Base-by-base conservation (phyloP, 805 yeast species). In the Candida awuae region DNA sequence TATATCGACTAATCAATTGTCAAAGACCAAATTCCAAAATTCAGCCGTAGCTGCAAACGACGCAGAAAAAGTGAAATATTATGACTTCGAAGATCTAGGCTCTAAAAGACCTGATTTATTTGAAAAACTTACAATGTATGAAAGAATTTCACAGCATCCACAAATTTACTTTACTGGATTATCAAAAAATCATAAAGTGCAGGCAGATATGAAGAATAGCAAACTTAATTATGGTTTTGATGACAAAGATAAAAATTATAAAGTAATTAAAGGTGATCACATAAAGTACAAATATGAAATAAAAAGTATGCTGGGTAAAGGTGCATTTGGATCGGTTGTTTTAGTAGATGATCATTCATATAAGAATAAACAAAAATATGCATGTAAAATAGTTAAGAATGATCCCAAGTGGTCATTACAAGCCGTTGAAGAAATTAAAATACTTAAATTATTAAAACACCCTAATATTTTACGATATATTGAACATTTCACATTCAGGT, bases 321-420 rank as follows among this genome's bases (percentile, higher is more conserved):
- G 95, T 7, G 77, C 88, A 31, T 85, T 85, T 63, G 95, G 95
- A 0, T 76, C 75, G 37, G 95, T 86, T 2, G 62, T 82, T 6
- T 66, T 72, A 41, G 80, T 87, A 44, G 55, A 61, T 17, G 95
- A 86, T 59, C 83, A 80, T 52, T 30, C 43, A 18, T 27, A 18
- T 26, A 79, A 78, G 51, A 60, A 60, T 4, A 68, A 74, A 6
- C 61, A 61, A 19, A 39, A 66, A 9, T 81, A 79, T n/a, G 94
- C 95, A 0, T 65, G 86, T 16, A 85, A 85, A 52, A 73, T 85
- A 26, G 78, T 86, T 46, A 77, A 82, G 42, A 83, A 81, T 55
- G 79, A 83, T 37, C 67, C 77, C 42, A 72, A 78, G 42, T 77
- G 87, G 77, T 75, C 84, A 2, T 58, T 81, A 31, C 95, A 86